Evolutionary conservation across 768 basidiomycete genomes (phyloP), one percentile per base, ranked within the genome.

Genomic region (Paxillus rubicundulus): DNA sequence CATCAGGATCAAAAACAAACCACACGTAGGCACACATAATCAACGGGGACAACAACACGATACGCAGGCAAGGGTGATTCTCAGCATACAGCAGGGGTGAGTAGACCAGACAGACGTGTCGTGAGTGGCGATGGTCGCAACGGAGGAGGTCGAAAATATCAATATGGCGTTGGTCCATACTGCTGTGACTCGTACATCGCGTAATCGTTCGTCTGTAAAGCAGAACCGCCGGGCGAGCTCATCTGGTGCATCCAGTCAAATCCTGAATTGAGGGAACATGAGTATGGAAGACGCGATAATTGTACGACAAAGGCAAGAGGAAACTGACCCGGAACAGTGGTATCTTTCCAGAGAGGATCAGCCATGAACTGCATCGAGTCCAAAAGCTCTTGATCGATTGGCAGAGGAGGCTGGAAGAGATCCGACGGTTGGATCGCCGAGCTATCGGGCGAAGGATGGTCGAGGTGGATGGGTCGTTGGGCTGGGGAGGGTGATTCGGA

Each of bases 351-450:
- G 3, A 70, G 68, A 40, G 80, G 77, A 61, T 84, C 78, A 14
- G 76, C 71, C 60, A 86, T 63, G 28, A 80, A 76, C 58, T 84
- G 82, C 61, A 85, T 78, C 21, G 82, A 81, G 48, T 84, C 79
- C 65, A 86, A 59, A 24, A 86, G 77, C 37, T 82, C 81, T 16
- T 74, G 70, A 58, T 87, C 82, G 58, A 82, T 83, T 2, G 77
- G 75, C 58, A 85, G 71, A 12, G 80, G 74, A 1, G 81, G 74
- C 34, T 79, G 74, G 69, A 82, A 80, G 58, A 80, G 75, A 20
- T 69, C 65, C 4, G 61, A 13, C 3, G 77, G 69, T 1, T 71
- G 58, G 34, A 43, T 59, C 50, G 43, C 64, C 21, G 57, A 37
- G 12, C 53, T n/a, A 28, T 44, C 55, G 5, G 45, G 61, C 80